phyloP scores from a whole-genome alignment of 2,329 filamentous ascomycete genomes.

The Cryphonectria japonica region DNA sequence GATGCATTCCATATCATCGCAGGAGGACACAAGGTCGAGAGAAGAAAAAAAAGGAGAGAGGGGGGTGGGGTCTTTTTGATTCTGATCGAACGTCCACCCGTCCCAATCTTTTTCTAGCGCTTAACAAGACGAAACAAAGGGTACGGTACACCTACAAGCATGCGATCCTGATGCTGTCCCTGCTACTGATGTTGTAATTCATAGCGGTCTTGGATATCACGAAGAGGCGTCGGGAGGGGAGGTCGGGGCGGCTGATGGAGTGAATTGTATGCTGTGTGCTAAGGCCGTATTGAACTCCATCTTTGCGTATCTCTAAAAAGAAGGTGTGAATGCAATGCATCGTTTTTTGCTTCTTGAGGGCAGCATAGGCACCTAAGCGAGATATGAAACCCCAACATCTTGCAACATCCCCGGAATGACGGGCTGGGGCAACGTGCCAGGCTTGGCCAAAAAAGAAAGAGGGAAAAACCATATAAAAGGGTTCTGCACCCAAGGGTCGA shows the following conservation, averaged over 20 bases:
- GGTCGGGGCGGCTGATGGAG: no score
- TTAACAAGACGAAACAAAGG: background rate
- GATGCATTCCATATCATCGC: background rate
- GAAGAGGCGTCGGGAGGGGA: no score
- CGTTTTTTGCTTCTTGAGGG: background rate
- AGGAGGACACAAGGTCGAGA: no score
- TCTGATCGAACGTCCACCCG: background rate
- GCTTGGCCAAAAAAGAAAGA: background rate
- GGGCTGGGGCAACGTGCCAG: background rate
- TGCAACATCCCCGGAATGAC: background rate
- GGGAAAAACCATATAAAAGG: background rate
- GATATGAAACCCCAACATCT: background rate
- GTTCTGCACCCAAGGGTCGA: background rate
- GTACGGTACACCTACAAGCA: background rate
- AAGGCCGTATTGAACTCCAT: background rate
- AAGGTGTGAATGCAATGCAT: background rate
- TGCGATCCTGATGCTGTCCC: background rate
- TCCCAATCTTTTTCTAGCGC: background rate
- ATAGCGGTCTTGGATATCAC: background rate
- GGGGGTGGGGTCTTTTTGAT: background rate
- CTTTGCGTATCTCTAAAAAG: background rate
- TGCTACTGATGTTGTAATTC: background rate
- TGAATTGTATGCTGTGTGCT: background rate
- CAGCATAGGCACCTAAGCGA: background rate
- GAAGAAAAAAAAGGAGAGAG: background rate